A percentile compares a stretch with the other conserved stretches of the same genome.
Conservation (phyloP, 768 basidiomycete species). For the Mycena galericulata region DNA sequence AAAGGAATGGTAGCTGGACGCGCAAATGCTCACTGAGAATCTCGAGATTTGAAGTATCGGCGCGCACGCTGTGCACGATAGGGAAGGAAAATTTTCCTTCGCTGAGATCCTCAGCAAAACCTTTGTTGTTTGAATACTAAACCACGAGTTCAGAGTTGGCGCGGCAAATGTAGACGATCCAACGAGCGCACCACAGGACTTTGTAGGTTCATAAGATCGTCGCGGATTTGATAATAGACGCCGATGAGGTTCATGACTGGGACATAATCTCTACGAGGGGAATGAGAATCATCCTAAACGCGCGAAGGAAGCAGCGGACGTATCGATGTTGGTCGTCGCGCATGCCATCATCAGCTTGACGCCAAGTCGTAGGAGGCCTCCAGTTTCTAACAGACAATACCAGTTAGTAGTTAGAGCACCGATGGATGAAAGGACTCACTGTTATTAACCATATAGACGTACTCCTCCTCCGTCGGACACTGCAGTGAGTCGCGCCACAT, state of each 20-base stretch:
- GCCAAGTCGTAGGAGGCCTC: slow-evolving; percentile 90
- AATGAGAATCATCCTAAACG: slow-evolving; percentile 35
- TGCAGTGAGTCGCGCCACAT: slow-evolving; percentile 92
- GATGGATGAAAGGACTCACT: slow-evolving; percentile 60
- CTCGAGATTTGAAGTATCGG: slow-evolving; percentile 65
- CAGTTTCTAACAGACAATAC: slow-evolving; percentile 79
- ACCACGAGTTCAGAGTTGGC: slow-evolving; percentile 45
- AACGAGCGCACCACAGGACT: slow-evolving; percentile 72
- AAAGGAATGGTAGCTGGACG: no score
- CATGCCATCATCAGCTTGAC: slow-evolving; percentile 98
- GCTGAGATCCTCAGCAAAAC: slow-evolving; percentile 80
- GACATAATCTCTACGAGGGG: slow-evolving; percentile 79
- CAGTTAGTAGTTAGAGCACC: slow-evolving; percentile 1
- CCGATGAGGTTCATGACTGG: slow-evolving; percentile 94
- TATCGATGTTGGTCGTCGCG: slow-evolving; percentile 66
- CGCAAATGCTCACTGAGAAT: slow-evolving; percentile 57
- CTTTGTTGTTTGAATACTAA: slow-evolving; percentile 73
- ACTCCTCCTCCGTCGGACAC: slow-evolving; percentile 95
- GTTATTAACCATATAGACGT: slow-evolving; percentile 95
- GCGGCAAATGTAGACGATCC: not conserved
- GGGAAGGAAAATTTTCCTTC: slow-evolving; percentile 89
- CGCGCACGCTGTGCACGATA: slow-evolving; percentile 73
- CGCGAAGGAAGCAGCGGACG: slow-evolving; percentile 60
- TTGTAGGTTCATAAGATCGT: slow-evolving; percentile 96
- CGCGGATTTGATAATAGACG: slow-evolving; percentile 92